Conservation (phyloP, 345 rosid species). For the Brassica juncea region DNA sequence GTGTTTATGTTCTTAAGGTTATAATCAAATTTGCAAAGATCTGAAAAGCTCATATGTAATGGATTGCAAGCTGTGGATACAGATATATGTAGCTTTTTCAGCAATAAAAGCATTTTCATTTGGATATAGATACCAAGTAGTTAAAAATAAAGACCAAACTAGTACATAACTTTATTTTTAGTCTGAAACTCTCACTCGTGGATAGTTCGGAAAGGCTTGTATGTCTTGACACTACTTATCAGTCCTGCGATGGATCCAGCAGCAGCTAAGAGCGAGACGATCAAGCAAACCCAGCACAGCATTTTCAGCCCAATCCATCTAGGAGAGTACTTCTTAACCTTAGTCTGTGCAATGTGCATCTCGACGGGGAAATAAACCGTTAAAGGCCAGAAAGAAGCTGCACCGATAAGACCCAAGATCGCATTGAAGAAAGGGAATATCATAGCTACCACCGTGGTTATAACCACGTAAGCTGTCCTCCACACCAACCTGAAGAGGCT, state of each 20-base stretch:
- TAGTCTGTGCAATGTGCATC: conserved; percentile 69
- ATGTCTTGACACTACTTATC: conserved; percentile 50
- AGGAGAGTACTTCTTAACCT: conserved; percentile 50
- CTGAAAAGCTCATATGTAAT: conserved; percentile 19
- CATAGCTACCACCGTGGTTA: conserved; percentile 73
- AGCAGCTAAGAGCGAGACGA: conserved; percentile 62
- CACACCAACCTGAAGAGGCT: conserved; percentile 69
- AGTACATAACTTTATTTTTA: neutral
- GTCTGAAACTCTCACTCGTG: conserved; percentile 31
- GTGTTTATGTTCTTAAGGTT: neutral
- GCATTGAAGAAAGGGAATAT: conserved; percentile 88
- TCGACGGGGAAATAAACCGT: conserved; percentile 84
- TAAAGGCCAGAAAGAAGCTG: conserved; percentile 78
- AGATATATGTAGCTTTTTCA: conserved; percentile 8
- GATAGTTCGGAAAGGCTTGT: conserved; percentile 65
- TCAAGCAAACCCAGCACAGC: conserved; percentile 56
- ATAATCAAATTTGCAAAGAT: conserved; percentile 18
- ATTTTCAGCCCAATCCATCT: conserved; percentile 73
- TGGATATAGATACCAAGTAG: conserved; percentile 29
- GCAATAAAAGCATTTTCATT: conserved; percentile 14
- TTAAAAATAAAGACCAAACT: conserved; percentile 15
- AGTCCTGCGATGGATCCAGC: conserved; percentile 82
- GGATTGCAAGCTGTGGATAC: conserved; percentile 22
- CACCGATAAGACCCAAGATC: conserved; percentile 77
- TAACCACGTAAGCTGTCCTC: conserved; percentile 68